These are phyloP conservation scores for Backusella liffmaniae DNA, from an alignment of 192 early-diverging fungal genomes.

Conservation along the genomic window DNA sequence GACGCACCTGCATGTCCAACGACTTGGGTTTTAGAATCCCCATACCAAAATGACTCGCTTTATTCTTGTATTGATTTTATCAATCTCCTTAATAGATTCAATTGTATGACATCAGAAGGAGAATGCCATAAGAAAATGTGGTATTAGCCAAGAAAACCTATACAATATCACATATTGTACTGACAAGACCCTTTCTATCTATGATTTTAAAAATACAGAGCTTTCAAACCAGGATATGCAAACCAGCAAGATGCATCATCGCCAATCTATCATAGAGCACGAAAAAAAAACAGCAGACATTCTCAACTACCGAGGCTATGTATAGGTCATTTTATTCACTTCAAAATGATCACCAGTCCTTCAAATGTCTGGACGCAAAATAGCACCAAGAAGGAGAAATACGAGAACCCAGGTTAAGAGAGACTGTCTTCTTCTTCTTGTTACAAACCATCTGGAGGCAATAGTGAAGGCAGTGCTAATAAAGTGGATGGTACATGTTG, in stretches of 20 bases:
- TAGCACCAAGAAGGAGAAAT: neutral
- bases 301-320: neutral
- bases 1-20: too few relatives aligned
- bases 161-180: neutral
- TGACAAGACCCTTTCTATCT: neutral
- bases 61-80: neutral
- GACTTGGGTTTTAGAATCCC: neutral
- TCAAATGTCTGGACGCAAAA: neutral
- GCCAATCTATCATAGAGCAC: neutral
- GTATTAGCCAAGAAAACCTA: neutral
- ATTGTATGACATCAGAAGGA: neutral
- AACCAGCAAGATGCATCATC: neutral
- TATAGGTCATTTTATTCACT: neutral
- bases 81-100: neutral
- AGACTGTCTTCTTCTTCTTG: too few relatives aligned
- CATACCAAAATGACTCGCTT: neutral
- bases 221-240: neutral
- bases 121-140: neutral
- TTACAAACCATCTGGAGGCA: too few relatives aligned
- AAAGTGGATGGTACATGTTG: too few relatives aligned
- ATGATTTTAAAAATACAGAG: neutral
- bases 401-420: neutral
- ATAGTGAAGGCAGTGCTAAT: too few relatives aligned
- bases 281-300: neutral
- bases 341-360: neutral